Evolutionary conservation across 2,329 filamentous ascomycete species (phyloP), one percentile per base, ranked within the genome.

Genomic region (Fusarium caatingaense): DNA sequence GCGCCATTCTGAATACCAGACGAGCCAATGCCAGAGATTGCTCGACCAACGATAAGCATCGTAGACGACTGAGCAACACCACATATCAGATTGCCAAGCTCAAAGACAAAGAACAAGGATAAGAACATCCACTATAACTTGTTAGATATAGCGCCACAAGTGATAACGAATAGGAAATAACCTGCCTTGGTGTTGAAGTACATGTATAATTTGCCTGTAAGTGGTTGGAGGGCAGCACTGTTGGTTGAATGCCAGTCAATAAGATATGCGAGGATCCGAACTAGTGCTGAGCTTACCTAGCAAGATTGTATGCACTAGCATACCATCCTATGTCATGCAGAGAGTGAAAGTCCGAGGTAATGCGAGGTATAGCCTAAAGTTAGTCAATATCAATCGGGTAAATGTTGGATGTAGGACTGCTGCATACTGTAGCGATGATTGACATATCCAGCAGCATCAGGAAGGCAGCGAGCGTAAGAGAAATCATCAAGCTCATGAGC

Each of bases 311-410:
- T 21, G 83, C 82, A 50, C 82, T 83, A 6, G 82, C 83, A 71
- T 88, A 88, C 86, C 86, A 88, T 40, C 86, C 86, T 16, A 88
- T 83, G 68, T 88, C 86, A 4, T 77, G 73, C 1, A 87, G 76
- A 15, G 83, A 82, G 59, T 86, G 81, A 73, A 86, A 85, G 21
- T 84, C 78, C 47, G 79, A 82, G 0, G 85, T 87, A 58, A 87
- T 87, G 50, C 78, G 76, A 2, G 85, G 85, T 55, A 85, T 80
- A 5, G 85, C 80, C 80, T 82, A n/a, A 45, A 54, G 30, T 16
- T 30, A 27, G n/a, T 50, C 20, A 71, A 54, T 28, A 42, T 37
- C 18, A 18, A 30, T 44, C 20, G 55, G 42, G 27, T 48, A 21
- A 16, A 13, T 27, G 49, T 27, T 16, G 3, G 16, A 5, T 15